phyloP scores from a whole-genome alignment of 768 basidiomycete species.

The Kwoniella shandongensis region DNA sequence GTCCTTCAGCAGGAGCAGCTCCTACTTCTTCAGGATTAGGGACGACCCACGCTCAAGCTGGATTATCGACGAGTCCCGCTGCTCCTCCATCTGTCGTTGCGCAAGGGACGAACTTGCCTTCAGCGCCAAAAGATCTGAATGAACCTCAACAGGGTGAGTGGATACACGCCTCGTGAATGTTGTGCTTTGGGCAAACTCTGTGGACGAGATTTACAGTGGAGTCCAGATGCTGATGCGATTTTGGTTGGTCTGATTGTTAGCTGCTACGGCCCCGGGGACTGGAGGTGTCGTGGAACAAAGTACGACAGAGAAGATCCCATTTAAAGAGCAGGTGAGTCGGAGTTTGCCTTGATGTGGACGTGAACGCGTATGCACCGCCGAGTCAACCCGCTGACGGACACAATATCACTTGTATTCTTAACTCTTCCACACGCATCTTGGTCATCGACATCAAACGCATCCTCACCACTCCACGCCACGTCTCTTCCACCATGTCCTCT shows the following conservation, averaged over 20 bases:
- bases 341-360: not conserved
- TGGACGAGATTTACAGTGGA: not conserved
- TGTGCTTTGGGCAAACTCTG: not conserved
- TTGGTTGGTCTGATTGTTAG: constrained; percentile 13
- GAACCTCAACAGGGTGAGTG: constrained; percentile 43
- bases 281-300: constrained; percentile 27
- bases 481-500: too few relatives aligned
- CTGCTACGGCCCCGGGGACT: constrained; percentile 41
- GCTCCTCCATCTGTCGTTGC: constrained; percentile 31
- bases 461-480: too few relatives aligned
- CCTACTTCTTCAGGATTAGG: too few relatives aligned
- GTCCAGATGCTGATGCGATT: not conserved
- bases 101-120: constrained; percentile 25
- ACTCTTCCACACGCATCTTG: too few relatives aligned
- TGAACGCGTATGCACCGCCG: too few relatives aligned
- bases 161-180: not conserved
- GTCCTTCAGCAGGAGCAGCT: too few relatives aligned
- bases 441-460: too few relatives aligned
- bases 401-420: too few relatives aligned
- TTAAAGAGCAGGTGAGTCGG: constrained; percentile 47
- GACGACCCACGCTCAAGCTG: too few relatives aligned
- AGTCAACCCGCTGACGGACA: too few relatives aligned
- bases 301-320: constrained; percentile 30
- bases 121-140: constrained; percentile 20
- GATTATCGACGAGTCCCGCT: not conserved